phyloP scores from a whole-genome alignment of 1,139 yeast genomes.

The Kluyveromyces marxianus region DNA sequence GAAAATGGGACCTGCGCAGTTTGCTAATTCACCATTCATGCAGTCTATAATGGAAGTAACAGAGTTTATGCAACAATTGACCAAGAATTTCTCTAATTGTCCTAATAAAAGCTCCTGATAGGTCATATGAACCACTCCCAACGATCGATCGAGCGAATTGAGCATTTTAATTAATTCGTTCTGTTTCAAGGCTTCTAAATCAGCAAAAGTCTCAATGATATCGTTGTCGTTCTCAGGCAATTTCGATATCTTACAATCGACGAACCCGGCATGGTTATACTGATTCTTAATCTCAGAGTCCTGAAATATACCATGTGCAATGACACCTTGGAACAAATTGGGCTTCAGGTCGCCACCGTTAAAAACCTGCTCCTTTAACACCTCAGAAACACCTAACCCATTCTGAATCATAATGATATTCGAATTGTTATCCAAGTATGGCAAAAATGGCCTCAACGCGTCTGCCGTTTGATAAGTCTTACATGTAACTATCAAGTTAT shows the following conservation, averaged over 20 bases:
- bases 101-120: conserved; percentile 50
- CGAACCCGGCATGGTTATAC: conserved; percentile 62
- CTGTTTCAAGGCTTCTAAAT: conserved; percentile 14
- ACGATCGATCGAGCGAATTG: conserved; percentile 21
- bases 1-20: conserved; percentile 36
- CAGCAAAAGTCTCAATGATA: conserved; percentile 18
- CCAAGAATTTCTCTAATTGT: conserved; percentile 70
- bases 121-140: conserved; percentile 41
- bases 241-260: conserved; percentile 47
- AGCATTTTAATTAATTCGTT: conserved; percentile 26
- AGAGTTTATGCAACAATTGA: conserved; percentile 80
- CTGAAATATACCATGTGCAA: conserved; percentile 68
- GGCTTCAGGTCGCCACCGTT: conserved; percentile 38
- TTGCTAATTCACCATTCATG: conserved; percentile 60
- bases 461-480: conserved; percentile 55
- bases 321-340: conserved; percentile 65
- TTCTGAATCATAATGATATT: conserved; percentile 72
- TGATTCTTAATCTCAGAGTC: conserved; percentile 30
- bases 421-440: conserved; percentile 42
- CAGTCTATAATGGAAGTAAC: conserved; percentile 71
- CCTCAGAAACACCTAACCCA: conserved; percentile 73
- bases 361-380: conserved; percentile 52
- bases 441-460: conserved; percentile 41
- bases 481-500: conserved; percentile 57
- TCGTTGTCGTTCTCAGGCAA: conserved; percentile 30